phyloP scores from a whole-genome alignment of 1,139 yeast genomes.

The Meyerozyma carpophila region DNA sequence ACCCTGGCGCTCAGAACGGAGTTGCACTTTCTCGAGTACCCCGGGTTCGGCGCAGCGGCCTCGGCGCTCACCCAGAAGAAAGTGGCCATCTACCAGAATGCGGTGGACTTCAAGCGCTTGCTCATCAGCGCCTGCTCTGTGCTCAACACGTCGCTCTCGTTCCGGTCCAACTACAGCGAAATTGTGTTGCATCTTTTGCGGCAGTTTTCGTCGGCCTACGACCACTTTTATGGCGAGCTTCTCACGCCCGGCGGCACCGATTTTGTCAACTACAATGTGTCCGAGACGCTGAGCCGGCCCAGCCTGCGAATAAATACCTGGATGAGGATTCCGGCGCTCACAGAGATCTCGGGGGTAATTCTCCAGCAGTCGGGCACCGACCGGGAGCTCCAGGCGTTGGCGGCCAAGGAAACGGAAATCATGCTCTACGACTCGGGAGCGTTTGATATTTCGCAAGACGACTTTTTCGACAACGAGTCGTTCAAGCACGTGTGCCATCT shows the following conservation, averaged over 20 bases:
- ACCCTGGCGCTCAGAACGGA: constrained; percentile 1
- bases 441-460: constrained; percentile 34
- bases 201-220: constrained; percentile 27
- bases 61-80: background rate
- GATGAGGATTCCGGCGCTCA: constrained; percentile 35
- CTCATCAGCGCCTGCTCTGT: constrained; percentile 48
- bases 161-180: constrained; percentile 46
- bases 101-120: constrained; percentile 49
- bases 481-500: constrained; percentile 47
- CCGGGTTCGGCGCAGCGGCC: background rate
- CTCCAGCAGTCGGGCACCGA: constrained; percentile 11
- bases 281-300: constrained; percentile 17
- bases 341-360: constrained; percentile 27
- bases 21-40: background rate
- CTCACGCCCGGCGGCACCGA: constrained; percentile 8
- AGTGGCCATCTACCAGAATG: constrained; percentile 40
- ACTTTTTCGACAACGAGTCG: constrained; percentile 38
- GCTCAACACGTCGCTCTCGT: constrained; percentile 57
- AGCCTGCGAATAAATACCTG: constrained; percentile 36
- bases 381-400: constrained; percentile 11
- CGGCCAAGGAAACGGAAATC: constrained; percentile 31
- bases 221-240: constrained; percentile 26
- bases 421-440: constrained; percentile 23
- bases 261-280: constrained; percentile 18
- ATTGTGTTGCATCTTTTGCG: constrained; percentile 34